Conservation (phyloP, 2,329 filamentous ascomycete species). For the Neoascochyta sp. region DNA sequence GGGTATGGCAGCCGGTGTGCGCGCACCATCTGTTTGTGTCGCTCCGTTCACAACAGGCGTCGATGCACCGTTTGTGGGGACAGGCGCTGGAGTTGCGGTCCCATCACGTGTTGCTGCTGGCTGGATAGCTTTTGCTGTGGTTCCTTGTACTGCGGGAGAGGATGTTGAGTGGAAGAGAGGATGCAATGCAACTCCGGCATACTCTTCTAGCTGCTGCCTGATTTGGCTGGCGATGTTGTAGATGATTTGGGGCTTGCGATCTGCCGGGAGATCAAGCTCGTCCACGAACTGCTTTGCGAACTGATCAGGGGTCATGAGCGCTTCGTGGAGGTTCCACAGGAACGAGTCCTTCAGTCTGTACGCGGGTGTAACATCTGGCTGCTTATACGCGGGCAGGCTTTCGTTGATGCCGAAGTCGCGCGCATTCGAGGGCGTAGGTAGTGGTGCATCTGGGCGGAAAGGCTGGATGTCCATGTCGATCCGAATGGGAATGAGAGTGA, state of each 20-base stretch:
- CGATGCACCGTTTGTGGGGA: conserved; percentile 53
- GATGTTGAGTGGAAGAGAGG: conserved; percentile 73
- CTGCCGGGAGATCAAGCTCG: conserved; percentile 84
- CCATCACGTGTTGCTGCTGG: conserved; percentile 49
- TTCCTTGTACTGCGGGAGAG: conserved; percentile 28
- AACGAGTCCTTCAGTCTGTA: conserved; percentile 94
- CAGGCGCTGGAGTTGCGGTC: conserved; percentile 47
- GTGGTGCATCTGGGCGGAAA: conserved; percentile 63
- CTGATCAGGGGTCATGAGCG: conserved; percentile 87
- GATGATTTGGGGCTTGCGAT: conserved; percentile 59
- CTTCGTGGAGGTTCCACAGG: conserved; percentile 95
- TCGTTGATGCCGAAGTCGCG: conserved; percentile 62
- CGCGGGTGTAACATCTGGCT: conserved; percentile 73
- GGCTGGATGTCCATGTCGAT: conserved; percentile 90
- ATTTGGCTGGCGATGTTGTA: conserved; percentile 90
- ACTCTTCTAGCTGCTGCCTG: conserved; percentile 90
- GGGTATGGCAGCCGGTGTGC: conserved; percentile 46
- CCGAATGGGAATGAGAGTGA: conserved; percentile 90
- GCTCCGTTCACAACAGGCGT: conserved; percentile 51
- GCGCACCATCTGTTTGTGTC: conserved; percentile 40
- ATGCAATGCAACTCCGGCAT: conserved; percentile 88
- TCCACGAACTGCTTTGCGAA: conserved; percentile 90
- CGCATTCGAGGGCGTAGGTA: conserved; percentile 60
- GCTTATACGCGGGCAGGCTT: conserved; percentile 71
- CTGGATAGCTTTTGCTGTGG: conserved; percentile 30